These are phyloP conservation scores for Dothiorella sarmentorum DNA, from an alignment of 2,329 filamentous ascomycete species.

Conservation along the genomic window DNA sequence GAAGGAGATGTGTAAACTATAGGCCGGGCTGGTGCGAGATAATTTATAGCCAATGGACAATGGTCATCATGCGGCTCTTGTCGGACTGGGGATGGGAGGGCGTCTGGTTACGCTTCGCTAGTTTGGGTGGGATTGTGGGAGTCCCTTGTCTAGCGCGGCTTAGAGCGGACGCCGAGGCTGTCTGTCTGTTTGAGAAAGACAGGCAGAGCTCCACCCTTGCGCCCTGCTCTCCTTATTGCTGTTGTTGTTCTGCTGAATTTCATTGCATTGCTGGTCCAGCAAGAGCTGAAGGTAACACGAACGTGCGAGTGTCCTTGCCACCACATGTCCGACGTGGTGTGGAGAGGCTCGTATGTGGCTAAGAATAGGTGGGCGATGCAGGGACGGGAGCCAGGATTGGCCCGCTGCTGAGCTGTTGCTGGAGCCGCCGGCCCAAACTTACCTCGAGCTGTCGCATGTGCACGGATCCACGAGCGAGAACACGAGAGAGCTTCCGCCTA, in stretches of 20 bases:
- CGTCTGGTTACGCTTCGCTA: too few species aligned
- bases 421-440: not conserved
- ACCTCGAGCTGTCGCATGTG: not conserved
- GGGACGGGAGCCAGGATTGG: conserved; percentile 8
- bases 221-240: not conserved
- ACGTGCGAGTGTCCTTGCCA: not conserved
- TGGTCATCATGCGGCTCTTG: not conserved
- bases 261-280: too few species aligned
- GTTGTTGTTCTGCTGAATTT: too few species aligned
- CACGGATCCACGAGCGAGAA: conserved; percentile 8
- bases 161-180: not conserved
- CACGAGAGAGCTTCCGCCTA: not conserved
- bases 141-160: not conserved
- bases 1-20: not conserved
- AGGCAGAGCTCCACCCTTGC: not conserved
- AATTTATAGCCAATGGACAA: not conserved
- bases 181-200: conserved; percentile 1
- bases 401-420: not conserved
- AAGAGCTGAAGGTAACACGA: not conserved
- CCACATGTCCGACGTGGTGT: not conserved
- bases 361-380: not conserved
- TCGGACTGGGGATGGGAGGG: too few species aligned
- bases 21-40: not conserved
- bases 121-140: not conserved
- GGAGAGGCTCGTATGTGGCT: conserved; percentile 9